These are phyloP conservation scores for Pseudognaphalium luteoalbum DNA, from an alignment of 129 eudicot genomes.

Conservation along the genomic window DNA sequence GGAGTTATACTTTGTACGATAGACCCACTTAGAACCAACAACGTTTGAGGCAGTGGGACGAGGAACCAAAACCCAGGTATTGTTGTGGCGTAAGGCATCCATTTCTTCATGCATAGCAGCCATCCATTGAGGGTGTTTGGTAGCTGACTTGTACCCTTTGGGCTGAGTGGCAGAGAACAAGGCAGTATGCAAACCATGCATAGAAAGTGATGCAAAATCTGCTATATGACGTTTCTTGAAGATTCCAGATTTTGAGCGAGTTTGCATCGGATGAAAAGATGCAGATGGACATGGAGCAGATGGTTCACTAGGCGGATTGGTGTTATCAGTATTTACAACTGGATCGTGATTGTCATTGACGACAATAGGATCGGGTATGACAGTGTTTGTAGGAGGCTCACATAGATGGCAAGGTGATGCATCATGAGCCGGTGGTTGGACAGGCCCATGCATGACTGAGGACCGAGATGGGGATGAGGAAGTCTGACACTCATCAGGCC, in stretches of 20 bases:
- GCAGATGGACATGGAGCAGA: neutral
- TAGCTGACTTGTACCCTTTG: neutral
- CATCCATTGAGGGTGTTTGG: neutral
- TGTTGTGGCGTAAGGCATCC: neutral
- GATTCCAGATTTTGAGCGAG: slow-evolving; percentile 7
- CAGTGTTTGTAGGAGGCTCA: neutral
- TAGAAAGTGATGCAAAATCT: slow-evolving; percentile 5
- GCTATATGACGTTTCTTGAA: neutral
- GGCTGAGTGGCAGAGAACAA: neutral
- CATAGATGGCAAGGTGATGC: neutral
- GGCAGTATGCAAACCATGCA: neutral
- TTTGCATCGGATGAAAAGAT: neutral
- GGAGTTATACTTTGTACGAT: no score
- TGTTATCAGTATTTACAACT: neutral
- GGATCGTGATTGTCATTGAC: neutral
- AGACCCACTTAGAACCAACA: no score
- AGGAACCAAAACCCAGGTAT: neutral
- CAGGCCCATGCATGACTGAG: neutral
- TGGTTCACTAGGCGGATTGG: neutral
- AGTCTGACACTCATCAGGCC: neutral
- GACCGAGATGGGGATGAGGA: no score
- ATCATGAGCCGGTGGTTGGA: neutral
- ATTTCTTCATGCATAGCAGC: neutral
- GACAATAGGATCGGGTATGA: neutral
- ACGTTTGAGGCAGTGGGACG: neutral